Conservation (phyloP, 1,139 yeast species). For the Arxiozyma telluris region DNA sequence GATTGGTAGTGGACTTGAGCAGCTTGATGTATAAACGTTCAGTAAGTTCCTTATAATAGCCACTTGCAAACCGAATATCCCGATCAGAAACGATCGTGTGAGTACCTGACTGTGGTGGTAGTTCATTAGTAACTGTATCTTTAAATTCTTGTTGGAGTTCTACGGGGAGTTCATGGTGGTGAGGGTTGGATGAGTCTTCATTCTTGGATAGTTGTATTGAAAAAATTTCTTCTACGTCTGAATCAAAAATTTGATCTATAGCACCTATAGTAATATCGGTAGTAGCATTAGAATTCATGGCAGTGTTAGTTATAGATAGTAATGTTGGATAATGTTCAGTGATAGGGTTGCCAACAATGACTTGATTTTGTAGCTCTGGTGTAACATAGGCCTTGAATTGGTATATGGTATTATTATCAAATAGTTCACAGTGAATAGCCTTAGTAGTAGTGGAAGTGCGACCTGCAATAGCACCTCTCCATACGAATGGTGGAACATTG, state of each 20-base stretch:
- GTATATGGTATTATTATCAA: background rate
- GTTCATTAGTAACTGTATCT: too few relatives aligned
- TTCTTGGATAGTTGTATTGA: too few relatives aligned
- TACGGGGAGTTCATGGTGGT: background rate
- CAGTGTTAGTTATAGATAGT: too few relatives aligned
- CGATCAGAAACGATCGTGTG: constrained; percentile 11
- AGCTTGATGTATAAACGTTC: constrained; percentile 10
- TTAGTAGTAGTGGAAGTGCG: background rate
- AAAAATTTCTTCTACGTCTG: too few relatives aligned
- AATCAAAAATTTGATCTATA: too few relatives aligned
- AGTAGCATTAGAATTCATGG: background rate
- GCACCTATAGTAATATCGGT: too few relatives aligned
- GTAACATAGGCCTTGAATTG: background rate
- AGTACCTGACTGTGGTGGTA: too few relatives aligned
- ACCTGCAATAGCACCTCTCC: background rate
- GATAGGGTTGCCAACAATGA: background rate
- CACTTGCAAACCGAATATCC: constrained; percentile 10
- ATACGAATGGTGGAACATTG: background rate
- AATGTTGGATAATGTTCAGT: background rate
- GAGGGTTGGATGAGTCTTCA: background rate
- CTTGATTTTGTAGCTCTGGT: background rate
- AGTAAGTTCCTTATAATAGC: constrained; percentile 9
- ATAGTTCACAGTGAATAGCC: background rate
- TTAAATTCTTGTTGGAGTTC: background rate
- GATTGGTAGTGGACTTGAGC: constrained; percentile 15